Percentiles rank a stretch among this genome's conserved stretches.
Conservation (phyloP, 164 flowering plant species). For the Amborella trichopoda region DNA sequence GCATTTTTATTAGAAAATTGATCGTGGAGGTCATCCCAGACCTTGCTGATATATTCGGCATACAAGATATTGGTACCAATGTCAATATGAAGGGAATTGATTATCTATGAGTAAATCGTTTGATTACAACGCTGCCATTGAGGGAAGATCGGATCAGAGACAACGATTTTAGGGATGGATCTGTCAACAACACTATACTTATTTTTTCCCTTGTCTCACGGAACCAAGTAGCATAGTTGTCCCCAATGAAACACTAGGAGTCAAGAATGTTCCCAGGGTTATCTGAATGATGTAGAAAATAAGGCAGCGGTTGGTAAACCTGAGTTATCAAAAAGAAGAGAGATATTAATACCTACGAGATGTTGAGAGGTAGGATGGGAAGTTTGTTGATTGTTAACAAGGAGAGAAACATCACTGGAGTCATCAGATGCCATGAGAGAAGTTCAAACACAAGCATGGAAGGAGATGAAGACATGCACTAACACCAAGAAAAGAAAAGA, state of each 20-base stretch:
- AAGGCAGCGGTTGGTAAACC: too few species aligned
- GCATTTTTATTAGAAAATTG: slow-evolving; percentile 1
- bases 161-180: not conserved
- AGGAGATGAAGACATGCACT: too few species aligned
- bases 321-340: too few species aligned
- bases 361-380: too few species aligned
- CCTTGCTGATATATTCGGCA: slow-evolving; percentile 1
- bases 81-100: not conserved
- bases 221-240: slow-evolving; percentile 1
- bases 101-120: slow-evolving; percentile 1
- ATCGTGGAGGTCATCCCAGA: not conserved
- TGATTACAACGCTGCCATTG: slow-evolving; percentile 3
- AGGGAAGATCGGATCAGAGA: not conserved
- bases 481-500: too few species aligned
- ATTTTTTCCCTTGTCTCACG: slow-evolving; percentile 1
- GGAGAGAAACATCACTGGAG: too few species aligned
- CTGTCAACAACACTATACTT: not conserved
- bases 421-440: too few species aligned
- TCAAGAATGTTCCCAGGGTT: too few species aligned
- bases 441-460: too few species aligned
- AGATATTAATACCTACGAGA: too few species aligned
- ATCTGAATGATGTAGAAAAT: too few species aligned
- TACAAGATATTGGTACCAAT: slow-evolving; percentile 1
- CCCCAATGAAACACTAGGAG: not conserved
- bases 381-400: too few species aligned